A percentile compares a stretch with the other conserved stretches of the same genome.
These are phyloP conservation scores for Trypethelium eluteriae DNA, from an alignment of 495 filamentous ascomycete species.

Conservation along the genomic window DNA sequence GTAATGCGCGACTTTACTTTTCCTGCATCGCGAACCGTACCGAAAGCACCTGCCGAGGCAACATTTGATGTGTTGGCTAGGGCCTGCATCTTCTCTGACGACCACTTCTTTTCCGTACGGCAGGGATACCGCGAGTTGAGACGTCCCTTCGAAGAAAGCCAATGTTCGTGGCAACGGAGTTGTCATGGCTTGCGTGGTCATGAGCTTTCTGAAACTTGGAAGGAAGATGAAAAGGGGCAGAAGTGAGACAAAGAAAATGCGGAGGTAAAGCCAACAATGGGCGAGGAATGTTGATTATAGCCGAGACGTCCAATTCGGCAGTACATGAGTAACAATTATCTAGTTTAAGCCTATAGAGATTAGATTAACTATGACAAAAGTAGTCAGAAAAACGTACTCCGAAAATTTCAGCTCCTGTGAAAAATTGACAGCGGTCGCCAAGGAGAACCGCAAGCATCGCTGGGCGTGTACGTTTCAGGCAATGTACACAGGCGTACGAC, in stretches of 20 bases:
- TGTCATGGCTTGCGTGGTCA: not conserved
- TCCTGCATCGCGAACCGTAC: slow-evolving; percentile 1
- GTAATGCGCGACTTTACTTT: not conserved
- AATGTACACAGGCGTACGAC: slow-evolving; percentile 9
- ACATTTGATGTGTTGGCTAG: not conserved
- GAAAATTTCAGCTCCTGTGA: not conserved
- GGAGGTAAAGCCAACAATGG: not conserved
- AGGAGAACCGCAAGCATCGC: too few relatives aligned
- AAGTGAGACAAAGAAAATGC: not conserved
- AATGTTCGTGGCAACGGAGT: not conserved
- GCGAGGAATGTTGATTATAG: not conserved
- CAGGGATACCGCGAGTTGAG: not conserved
- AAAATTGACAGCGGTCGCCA: not conserved
- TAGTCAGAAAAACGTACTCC: too few relatives aligned
- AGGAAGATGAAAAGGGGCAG: not conserved
- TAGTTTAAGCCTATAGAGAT: not conserved
- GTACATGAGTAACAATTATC: not conserved
- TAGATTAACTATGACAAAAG: not conserved
- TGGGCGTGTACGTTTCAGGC: not conserved
- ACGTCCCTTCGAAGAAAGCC: not conserved
- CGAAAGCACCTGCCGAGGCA: not conserved
- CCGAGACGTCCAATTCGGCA: too few relatives aligned
- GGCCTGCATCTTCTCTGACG: not conserved
- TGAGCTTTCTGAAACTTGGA: not conserved
- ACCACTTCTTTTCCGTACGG: not conserved